A percentile compares a stretch with the other conserved stretches of the same genome.
Evolutionary conservation across 495 filamentous ascomycete species (phyloP).

Genomic region (Podospora fimiseda): DNA sequence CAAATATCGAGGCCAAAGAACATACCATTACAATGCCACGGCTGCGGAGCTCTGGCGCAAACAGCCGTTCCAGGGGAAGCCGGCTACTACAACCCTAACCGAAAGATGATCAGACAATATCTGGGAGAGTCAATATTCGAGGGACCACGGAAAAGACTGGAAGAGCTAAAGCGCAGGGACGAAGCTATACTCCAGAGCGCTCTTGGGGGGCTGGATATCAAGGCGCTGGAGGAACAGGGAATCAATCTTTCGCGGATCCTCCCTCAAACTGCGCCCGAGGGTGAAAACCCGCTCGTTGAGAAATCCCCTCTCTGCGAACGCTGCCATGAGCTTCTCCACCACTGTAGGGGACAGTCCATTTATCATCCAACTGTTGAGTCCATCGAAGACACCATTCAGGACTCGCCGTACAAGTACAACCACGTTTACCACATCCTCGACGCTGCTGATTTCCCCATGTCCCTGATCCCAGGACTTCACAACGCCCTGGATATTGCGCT

Average conservation of each 20-base stretch:
- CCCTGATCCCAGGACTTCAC: constrained; percentile 59
- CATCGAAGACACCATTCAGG: constrained; percentile 71
- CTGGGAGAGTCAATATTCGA: too few relatives aligned
- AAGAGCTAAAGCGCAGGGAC: constrained; percentile 16
- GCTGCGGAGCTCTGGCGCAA: constrained; percentile 84
- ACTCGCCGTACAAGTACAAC: constrained; percentile 80
- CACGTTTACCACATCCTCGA: constrained; percentile 98
- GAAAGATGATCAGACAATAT: constrained; percentile 47
- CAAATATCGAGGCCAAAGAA: background rate
- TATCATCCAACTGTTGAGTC: constrained; percentile 70
- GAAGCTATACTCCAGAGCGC: constrained; percentile 35
- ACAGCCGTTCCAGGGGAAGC: constrained; percentile 58
- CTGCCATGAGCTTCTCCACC: constrained; percentile 74
- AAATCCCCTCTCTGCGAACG: constrained; percentile 65
- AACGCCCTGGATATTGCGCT: constrained; percentile 53
- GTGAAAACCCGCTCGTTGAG: background rate
- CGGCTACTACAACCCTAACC: constrained; percentile 64
- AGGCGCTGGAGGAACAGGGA: constrained; percentile 37
- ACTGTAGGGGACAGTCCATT: constrained; percentile 62
- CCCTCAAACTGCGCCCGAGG: constrained; percentile 12
- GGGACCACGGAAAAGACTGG: too few relatives aligned
- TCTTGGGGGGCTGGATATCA: constrained; percentile 33
- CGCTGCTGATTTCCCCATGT: constrained; percentile 94
- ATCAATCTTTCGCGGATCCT: constrained; percentile 32
- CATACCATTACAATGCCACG: constrained; percentile 65